A percentile compares a stretch with the other conserved stretches of the same genome.
phyloP scores from a whole-genome alignment of 148 eudicot species.

The Rhododendron ferrugineum region DNA sequence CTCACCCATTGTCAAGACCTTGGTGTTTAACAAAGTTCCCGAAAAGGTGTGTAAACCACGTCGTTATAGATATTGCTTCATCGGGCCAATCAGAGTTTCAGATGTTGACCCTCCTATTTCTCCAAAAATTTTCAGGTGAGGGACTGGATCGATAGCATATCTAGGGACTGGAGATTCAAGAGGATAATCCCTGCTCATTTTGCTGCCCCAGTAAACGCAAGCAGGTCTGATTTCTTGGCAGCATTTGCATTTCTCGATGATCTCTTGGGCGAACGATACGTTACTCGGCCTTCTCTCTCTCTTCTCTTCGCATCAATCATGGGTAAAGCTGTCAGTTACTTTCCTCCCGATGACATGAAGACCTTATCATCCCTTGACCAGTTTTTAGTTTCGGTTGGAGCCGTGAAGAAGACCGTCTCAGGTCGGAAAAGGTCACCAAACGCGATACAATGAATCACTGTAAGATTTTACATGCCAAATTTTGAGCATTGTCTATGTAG shows the following conservation, averaged over 20 bases:
- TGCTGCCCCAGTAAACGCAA: conserved; percentile 80
- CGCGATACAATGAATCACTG: background rate
- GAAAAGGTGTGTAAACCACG: conserved; percentile 62
- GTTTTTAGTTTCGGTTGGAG: conserved; percentile 91
- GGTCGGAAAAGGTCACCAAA: conserved; percentile 59
- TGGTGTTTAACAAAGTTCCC: conserved; percentile 98
- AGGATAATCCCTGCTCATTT: conserved; percentile 97
- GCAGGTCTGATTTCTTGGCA: conserved; percentile 78
- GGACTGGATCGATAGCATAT: conserved; percentile 85
- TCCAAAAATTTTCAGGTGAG: conserved; percentile 45
- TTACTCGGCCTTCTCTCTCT: conserved; percentile 76
- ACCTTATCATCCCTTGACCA: conserved; percentile 90
- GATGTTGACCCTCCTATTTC: background rate
- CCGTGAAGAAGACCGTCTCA: conserved; percentile 92
- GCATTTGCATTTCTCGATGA: conserved; percentile 94
- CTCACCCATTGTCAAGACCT: conserved; percentile 93
- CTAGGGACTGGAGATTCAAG: conserved; percentile 84
- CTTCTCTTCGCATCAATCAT: conserved; percentile 68
- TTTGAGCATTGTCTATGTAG: background rate
- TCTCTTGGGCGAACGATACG: conserved; percentile 65
- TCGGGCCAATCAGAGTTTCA: background rate
- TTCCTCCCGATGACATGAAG: conserved; percentile 98
- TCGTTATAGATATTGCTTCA: background rate
- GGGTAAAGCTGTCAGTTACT: conserved; percentile 92
- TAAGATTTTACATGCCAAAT: background rate